Percentiles rank a stretch among this genome's conserved stretches.
Evolutionary conservation across 306 rosid genomes (phyloP).

Genomic region (Carpinus viminea): DNA sequence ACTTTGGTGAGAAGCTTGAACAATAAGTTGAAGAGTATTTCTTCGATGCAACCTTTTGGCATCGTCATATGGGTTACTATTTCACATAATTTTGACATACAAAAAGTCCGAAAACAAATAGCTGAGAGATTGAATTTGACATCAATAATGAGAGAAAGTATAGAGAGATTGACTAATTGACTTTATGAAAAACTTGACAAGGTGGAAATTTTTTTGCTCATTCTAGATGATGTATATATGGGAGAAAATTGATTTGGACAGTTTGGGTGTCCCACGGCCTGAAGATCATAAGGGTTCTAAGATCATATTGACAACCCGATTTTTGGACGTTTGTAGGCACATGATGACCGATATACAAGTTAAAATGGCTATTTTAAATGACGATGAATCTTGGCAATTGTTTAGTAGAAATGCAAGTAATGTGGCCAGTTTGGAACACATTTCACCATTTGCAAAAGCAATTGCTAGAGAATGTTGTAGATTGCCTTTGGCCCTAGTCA

Average conservation of each 20-base stretch:
- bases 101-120: slow-evolving; percentile 2
- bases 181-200: neutral
- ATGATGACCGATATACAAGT: slow-evolving; percentile 9
- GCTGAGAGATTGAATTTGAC: slow-evolving; percentile 18
- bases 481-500: too few relatives aligned
- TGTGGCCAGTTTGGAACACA: neutral
- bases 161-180: neutral
- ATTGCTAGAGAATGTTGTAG: too few relatives aligned
- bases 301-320: slow-evolving; percentile 23
- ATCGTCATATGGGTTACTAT: too few relatives aligned
- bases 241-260: slow-evolving; percentile 24
- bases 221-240: slow-evolving; percentile 23
- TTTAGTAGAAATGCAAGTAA: slow-evolving; percentile 19
- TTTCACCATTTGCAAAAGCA: neutral
- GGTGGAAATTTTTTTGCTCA: slow-evolving; percentile 3
- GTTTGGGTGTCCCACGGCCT: slow-evolving; percentile 21
- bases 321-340: slow-evolving; percentile 7
- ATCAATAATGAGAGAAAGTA: neutral
- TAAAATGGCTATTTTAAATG: slow-evolving; percentile 10
- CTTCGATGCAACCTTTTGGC: too few relatives aligned
- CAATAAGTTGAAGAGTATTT: too few relatives aligned
- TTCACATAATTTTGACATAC: slow-evolving; percentile 5
- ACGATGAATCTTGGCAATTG: slow-evolving; percentile 27
- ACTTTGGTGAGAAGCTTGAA: too few relatives aligned
- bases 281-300: slow-evolving; percentile 20